Conservation (phyloP, 805 yeast species). For the Candida parachauliodes region DNA sequence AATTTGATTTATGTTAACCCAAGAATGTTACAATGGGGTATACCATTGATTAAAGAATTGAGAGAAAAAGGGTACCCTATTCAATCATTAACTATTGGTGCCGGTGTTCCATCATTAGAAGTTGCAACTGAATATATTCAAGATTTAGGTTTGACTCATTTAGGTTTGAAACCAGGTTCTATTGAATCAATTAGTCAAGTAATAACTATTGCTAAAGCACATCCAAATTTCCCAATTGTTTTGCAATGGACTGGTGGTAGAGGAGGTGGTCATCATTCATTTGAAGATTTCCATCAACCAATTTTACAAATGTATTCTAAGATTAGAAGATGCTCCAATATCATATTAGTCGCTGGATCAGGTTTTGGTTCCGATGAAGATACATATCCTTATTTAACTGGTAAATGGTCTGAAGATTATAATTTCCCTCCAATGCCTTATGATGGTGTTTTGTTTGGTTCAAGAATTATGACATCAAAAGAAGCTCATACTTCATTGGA, state of each 20-base stretch:
- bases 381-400: conserved; percentile 95
- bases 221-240: conserved; percentile 94
- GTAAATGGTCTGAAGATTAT: conserved; percentile 87
- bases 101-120: conserved; percentile 98
- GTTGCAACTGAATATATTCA: conserved; percentile 96
- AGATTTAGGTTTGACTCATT: conserved; percentile 85
- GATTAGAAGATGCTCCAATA: conserved; percentile 88
- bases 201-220: conserved; percentile 88
- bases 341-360: conserved; percentile 91
- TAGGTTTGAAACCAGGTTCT: conserved; percentile 97
- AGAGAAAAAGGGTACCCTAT: conserved; percentile 93
- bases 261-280: conserved; percentile 99
- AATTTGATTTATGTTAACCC: conserved; percentile 96
- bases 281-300: conserved; percentile 98
- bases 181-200: conserved; percentile 86
- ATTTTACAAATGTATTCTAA: conserved; percentile 91
- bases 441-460: conserved; percentile 94
- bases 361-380: conserved; percentile 98
- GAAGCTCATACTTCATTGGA: conserved; percentile 93
- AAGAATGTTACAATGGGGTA: conserved; percentile 97
- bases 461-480: conserved; percentile 95
- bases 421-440: conserved; percentile 98
- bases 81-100: conserved; percentile 95
- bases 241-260: conserved; percentile 99
- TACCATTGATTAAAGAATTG: conserved; percentile 86